A percentile compares a stretch with the other conserved stretches of the same genome.
These are phyloP conservation scores for Histomonas meleagridis DNA, from an alignment of 208 protist species.

Conservation along the genomic window DNA sequence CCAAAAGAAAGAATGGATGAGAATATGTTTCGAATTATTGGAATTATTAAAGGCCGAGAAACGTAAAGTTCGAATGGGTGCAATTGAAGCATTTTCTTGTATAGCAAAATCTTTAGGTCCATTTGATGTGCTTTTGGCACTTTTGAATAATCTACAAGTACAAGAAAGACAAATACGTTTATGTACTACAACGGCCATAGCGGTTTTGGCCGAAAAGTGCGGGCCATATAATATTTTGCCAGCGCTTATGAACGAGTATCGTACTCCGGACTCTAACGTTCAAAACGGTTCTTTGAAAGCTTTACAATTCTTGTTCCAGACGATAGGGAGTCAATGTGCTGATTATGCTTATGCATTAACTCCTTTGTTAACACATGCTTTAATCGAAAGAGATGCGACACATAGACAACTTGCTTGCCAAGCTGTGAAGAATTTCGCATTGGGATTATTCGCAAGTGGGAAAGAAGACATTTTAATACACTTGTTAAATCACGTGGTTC, in stretches of 20 bases:
- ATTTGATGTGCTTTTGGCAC: conserved; percentile 89
- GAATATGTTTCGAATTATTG: conserved; percentile 89
- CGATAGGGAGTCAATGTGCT: conserved; percentile 84
- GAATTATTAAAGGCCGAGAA: conserved; percentile 94
- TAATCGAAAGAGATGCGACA: conserved; percentile 92
- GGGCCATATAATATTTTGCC: conserved; percentile 93
- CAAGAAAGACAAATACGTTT: conserved; percentile 96
- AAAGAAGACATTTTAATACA: conserved; percentile 84
- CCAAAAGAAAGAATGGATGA: conserved; percentile 73
- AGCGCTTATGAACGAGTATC: conserved; percentile 96
- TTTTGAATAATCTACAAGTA: conserved; percentile 94
- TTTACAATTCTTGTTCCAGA: conserved; percentile 96
- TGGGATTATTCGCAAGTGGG: conserved; percentile 59
- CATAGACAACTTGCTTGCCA: conserved; percentile 92
- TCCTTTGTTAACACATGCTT: conserved; percentile 85
- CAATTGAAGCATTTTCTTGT: conserved; percentile 51
- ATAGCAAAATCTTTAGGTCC: conserved; percentile 95
- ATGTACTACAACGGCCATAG: conserved; percentile 96
- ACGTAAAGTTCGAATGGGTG: conserved; percentile 76
- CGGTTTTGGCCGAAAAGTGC: conserved; percentile 93
- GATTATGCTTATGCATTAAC: conserved; percentile 94
- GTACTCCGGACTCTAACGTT: conserved; percentile 85
- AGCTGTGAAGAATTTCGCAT: conserved; percentile 80
- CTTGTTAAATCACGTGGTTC: conserved; percentile 94
- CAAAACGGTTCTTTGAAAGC: conserved; percentile 85